phyloP scores from a whole-genome alignment of 345 rosid genomes.

The Clarkia xantiana region DNA sequence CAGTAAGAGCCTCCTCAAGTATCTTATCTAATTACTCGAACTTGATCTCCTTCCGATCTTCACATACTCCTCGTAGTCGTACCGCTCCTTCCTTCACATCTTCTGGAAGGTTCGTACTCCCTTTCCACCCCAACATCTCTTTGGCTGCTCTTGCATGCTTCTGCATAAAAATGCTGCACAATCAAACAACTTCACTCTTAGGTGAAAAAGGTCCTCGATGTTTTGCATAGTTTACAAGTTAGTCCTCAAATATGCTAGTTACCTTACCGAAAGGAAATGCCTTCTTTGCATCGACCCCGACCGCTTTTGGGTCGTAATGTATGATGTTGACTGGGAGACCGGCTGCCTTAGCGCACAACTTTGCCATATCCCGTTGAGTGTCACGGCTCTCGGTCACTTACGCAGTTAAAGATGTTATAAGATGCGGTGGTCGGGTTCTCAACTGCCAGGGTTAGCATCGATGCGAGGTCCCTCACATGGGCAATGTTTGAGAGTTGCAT shows the following conservation, averaged over 20 bases:
- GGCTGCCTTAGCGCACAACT: constrained; percentile 80
- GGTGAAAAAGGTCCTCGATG: too few relatives aligned
- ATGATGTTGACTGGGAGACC: constrained; percentile 56
- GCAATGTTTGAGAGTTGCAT: constrained; percentile 77
- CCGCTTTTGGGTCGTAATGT: constrained; percentile 81
- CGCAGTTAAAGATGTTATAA: constrained; percentile 69
- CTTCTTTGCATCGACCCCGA: constrained; percentile 77
- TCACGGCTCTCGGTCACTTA: constrained; percentile 83
- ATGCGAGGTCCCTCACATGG: constrained; percentile 75
- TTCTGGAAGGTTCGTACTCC: constrained; percentile 54
- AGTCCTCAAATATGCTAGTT: constrained; percentile 5
- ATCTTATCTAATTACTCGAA: constrained; percentile 78
- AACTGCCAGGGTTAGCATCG: constrained; percentile 71
- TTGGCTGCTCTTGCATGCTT: constrained; percentile 95
- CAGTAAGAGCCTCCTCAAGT: constrained; percentile 55
- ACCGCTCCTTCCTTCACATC: constrained; percentile 82
- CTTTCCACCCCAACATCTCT: constrained; percentile 60
- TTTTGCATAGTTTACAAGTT: neutral
- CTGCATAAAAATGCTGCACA: constrained; percentile 91
- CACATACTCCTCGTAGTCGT: constrained; percentile 59
- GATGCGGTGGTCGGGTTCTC: constrained; percentile 57
- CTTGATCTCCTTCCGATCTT: constrained; percentile 63
- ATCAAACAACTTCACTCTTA: too few relatives aligned
- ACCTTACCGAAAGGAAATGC: constrained; percentile 94
- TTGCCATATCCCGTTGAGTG: constrained; percentile 91